Percentiles rank a stretch among this genome's conserved stretches.
Evolutionary conservation across 176 grass and related monocot species (phyloP).

Genomic region (Oryza longistaminata): DNA sequence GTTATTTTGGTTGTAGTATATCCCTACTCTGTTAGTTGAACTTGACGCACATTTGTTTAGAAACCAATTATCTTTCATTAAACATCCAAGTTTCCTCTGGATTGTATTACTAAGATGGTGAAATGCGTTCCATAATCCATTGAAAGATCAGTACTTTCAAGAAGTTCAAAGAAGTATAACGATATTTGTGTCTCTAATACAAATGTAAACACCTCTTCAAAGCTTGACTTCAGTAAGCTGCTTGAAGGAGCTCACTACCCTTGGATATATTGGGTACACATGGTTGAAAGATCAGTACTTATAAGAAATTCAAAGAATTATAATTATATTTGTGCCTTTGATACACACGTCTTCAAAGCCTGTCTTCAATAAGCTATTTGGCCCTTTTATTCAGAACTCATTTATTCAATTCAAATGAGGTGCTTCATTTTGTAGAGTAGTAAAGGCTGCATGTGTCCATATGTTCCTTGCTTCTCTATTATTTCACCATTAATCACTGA

Average conservation of each 20-base stretch:
- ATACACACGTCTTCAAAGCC: background rate
- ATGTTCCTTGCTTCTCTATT: background rate
- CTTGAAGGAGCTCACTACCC: background rate
- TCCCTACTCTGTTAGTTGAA: constrained; percentile 16
- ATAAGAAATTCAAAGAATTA: background rate
- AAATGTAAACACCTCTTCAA: background rate
- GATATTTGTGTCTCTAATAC: background rate
- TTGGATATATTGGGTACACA: background rate
- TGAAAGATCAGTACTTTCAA: background rate
- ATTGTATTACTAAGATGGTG: background rate
- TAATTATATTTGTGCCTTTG: background rate
- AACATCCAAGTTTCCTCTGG: background rate
- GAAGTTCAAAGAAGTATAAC: background rate
- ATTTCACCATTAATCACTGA: background rate
- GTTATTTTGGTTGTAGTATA: background rate
- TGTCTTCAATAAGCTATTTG: background rate
- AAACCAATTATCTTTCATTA: background rate
- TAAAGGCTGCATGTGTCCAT: constrained; percentile 10
- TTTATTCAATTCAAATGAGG: constrained; percentile 15
- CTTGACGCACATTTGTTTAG: background rate
- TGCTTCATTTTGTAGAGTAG: background rate
- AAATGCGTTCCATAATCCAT: background rate
- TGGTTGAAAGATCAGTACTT: too few relatives aligned
- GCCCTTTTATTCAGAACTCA: background rate
- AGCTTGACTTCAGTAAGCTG: background rate